These are phyloP conservation scores for Debaryomyces udenii DNA, from an alignment of 1,139 yeast species.

Conservation along the genomic window DNA sequence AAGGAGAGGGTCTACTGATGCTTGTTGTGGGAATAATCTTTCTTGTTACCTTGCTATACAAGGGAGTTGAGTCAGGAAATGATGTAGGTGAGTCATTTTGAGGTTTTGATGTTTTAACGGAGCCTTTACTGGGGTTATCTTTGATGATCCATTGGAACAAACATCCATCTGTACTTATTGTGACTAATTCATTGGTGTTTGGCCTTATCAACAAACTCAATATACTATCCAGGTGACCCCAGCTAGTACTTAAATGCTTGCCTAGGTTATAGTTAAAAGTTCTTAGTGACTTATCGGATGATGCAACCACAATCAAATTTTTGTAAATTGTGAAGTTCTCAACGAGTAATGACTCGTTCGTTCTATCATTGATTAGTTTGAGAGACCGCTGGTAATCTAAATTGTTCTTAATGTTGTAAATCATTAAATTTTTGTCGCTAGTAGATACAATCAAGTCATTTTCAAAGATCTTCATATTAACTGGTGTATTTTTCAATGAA, in stretches of 20 bases:
- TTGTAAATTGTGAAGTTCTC: constrained; percentile 40
- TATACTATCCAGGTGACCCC: constrained; percentile 70
- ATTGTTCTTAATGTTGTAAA: constrained; percentile 36
- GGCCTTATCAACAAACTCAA: constrained; percentile 38
- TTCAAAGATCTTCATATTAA: constrained; percentile 31
- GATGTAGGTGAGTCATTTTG: constrained; percentile 5
- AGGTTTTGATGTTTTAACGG: constrained; percentile 6
- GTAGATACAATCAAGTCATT: constrained; percentile 53
- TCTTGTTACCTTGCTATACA: constrained; percentile 35
- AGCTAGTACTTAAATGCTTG: constrained; percentile 47
- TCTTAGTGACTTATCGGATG: constrained; percentile 61
- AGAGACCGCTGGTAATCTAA: constrained; percentile 42
- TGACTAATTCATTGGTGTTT: constrained; percentile 30
- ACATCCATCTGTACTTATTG: constrained; percentile 56
- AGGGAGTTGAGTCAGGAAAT: constrained; percentile 17
- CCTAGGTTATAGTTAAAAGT: constrained; percentile 51
- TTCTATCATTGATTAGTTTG: constrained; percentile 40
- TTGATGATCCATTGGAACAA: constrained; percentile 48
- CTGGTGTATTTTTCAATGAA: constrained; percentile 53
- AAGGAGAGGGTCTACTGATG: constrained; percentile 11
- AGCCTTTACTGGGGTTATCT: constrained; percentile 16
- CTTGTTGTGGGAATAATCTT: constrained; percentile 32
- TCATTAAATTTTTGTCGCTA: constrained; percentile 50
- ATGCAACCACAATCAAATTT: constrained; percentile 44
- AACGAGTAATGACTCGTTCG: constrained; percentile 42